Conservation (phyloP, 345 rosid species). For the Murraya koenigii region DNA sequence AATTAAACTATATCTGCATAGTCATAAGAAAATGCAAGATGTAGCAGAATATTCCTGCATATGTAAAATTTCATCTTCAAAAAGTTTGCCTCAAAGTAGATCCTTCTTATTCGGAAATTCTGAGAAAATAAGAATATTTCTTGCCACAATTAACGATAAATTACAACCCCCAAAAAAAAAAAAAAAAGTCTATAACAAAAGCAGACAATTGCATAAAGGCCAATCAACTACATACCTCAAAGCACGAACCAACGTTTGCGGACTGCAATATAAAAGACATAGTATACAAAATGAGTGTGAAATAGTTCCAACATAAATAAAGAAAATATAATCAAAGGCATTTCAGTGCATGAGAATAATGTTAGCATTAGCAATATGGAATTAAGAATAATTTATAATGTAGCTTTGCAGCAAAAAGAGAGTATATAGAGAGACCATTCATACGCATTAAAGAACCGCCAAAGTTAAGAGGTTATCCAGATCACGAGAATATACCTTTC, state of each 20-base stretch:
- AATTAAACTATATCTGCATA: neutral
- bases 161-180: too few relatives aligned
- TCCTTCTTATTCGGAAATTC: neutral
- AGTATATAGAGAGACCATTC: neutral
- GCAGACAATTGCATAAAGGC: neutral
- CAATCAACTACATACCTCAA: slow-evolving; percentile 61
- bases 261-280: slow-evolving; percentile 58
- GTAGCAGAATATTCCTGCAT: neutral
- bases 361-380: neutral
- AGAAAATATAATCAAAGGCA: neutral
- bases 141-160: neutral
- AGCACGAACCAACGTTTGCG: slow-evolving; percentile 97
- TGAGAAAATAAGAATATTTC: neutral
- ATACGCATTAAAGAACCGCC: slow-evolving; percentile 14
- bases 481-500: slow-evolving; percentile 61
- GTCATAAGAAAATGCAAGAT: neutral
- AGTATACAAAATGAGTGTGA: neutral
- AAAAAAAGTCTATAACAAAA: neutral
- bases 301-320: slow-evolving; percentile 9
- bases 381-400: neutral
- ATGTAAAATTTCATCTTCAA: neutral
- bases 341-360: neutral
- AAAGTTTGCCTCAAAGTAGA: neutral
- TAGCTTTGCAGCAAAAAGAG: slow-evolving; percentile 5
- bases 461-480: neutral